Conservation (phyloP, 306 rosid genomes). For the Prunus dulcis region DNA sequence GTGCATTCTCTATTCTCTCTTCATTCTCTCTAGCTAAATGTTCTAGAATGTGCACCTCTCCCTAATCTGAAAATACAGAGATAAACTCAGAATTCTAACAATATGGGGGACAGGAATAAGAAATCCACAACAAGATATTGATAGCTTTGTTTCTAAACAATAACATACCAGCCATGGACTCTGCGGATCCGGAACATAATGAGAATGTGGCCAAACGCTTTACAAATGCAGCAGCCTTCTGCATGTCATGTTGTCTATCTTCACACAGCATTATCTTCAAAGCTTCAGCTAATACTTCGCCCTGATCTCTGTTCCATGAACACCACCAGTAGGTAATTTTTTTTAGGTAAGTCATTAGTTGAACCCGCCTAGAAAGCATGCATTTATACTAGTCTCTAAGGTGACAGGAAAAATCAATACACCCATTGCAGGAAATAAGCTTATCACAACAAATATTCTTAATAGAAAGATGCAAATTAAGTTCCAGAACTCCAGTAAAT, state of each 20-base stretch:
- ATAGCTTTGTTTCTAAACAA: slow-evolving; percentile 13
- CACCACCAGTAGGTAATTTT: background rate
- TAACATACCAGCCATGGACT: slow-evolving; percentile 84
- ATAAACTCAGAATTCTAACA: too few species aligned
- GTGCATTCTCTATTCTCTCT: too few species aligned
- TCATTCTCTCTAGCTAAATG: too few species aligned
- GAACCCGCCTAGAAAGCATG: background rate
- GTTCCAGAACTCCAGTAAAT: background rate
- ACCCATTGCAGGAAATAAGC: background rate
- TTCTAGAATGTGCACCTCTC: too few species aligned
- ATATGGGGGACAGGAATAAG: slow-evolving; percentile 12
- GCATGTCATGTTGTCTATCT: slow-evolving; percentile 98
- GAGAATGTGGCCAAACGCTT: slow-evolving; percentile 82
- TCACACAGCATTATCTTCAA: slow-evolving; percentile 92
- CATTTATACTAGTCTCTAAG: background rate
- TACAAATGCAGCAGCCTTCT: slow-evolving; percentile 93
- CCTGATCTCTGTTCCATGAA: slow-evolving; percentile 66
- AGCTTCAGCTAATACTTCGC: slow-evolving; percentile 89
- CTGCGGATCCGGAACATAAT: slow-evolving; percentile 71
- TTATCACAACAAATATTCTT: background rate
- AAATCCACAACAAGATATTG: background rate
- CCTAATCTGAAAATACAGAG: too few species aligned
- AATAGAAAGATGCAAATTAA: background rate
- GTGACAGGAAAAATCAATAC: background rate
- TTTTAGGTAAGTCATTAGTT: background rate